Conservation (phyloP, 164 flowering plant genomes). For the Sextonia rubra region DNA sequence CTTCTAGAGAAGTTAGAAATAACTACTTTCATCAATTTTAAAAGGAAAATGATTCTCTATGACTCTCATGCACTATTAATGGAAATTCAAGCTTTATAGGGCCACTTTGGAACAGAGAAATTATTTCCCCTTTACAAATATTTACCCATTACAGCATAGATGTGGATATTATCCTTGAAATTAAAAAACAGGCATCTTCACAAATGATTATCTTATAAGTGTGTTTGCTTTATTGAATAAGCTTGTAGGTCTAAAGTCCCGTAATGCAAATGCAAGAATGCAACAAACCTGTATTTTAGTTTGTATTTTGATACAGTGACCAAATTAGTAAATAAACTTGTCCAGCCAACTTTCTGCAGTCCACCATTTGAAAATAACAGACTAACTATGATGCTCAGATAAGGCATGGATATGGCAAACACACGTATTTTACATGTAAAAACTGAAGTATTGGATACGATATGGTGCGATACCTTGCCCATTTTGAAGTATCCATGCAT, state of each 20-base stretch:
- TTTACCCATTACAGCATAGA: neutral
- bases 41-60: neutral
- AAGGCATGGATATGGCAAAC: too few relatives aligned
- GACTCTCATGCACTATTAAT: neutral
- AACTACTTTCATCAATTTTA: neutral
- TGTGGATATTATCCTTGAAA: too few relatives aligned
- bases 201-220: too few relatives aligned
- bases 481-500: too few relatives aligned
- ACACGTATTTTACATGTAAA: too few relatives aligned
- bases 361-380: neutral
- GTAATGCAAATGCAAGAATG: neutral
- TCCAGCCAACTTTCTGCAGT: neutral
- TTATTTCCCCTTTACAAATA: too few relatives aligned
- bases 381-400: too few relatives aligned
- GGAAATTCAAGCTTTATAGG: neutral
- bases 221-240: too few relatives aligned
- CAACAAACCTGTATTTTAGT: too few relatives aligned
- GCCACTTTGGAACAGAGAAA: neutral
- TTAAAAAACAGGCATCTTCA: too few relatives aligned
- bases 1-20: neutral
- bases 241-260: neutral
- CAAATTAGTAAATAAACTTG: neutral
- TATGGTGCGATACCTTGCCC: too few relatives aligned
- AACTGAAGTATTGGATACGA: too few relatives aligned
- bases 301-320: neutral